These are phyloP conservation scores for Salix arbutifolia DNA, from an alignment of 345 rosid genomes.

Conservation along the genomic window DNA sequence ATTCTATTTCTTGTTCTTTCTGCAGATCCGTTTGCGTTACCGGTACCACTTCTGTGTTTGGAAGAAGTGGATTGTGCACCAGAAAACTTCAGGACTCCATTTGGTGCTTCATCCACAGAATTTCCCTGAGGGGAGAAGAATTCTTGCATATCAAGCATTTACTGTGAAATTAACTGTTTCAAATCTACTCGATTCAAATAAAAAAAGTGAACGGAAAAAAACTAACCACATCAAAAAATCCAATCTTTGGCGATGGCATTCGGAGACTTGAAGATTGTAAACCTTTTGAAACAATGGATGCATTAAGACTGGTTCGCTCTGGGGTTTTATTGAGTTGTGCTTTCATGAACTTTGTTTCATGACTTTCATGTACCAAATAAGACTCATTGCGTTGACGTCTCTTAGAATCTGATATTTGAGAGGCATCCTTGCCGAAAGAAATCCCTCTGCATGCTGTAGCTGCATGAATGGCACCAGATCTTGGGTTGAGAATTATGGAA, in stretches of 20 bases:
- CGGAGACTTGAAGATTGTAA: slow-evolving; percentile 37
- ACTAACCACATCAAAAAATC: slow-evolving; percentile 47
- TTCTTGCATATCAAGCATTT: not conserved
- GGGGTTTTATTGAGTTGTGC: not conserved
- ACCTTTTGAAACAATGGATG: slow-evolving; percentile 7
- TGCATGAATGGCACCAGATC: not conserved
- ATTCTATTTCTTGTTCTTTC: slow-evolving; percentile 13
- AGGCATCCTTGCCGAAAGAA: slow-evolving; percentile 6
- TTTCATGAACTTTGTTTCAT: slow-evolving; percentile 5
- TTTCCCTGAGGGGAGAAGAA: slow-evolving; percentile 18
- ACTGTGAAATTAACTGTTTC: not conserved
- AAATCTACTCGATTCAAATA: not conserved
- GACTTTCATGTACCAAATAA: slow-evolving; percentile 5
- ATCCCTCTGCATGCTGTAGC: slow-evolving; percentile 3
- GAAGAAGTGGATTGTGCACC: slow-evolving; percentile 10
- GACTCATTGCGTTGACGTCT: not conserved
- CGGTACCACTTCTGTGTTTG: not conserved
- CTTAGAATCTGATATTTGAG: slow-evolving; percentile 11
- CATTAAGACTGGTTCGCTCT: slow-evolving; percentile 1
- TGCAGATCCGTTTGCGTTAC: slow-evolving; percentile 6
- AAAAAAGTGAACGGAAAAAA: not conserved
- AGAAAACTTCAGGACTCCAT: slow-evolving; percentile 19
- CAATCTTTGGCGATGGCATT: slow-evolving; percentile 46
- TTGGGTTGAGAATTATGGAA: slow-evolving; percentile 9
- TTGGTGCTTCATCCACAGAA: slow-evolving; percentile 8